Evolutionary conservation across 2,329 filamentous ascomycete species (phyloP).

Genomic region (Pseudogymnoascus sp.): DNA sequence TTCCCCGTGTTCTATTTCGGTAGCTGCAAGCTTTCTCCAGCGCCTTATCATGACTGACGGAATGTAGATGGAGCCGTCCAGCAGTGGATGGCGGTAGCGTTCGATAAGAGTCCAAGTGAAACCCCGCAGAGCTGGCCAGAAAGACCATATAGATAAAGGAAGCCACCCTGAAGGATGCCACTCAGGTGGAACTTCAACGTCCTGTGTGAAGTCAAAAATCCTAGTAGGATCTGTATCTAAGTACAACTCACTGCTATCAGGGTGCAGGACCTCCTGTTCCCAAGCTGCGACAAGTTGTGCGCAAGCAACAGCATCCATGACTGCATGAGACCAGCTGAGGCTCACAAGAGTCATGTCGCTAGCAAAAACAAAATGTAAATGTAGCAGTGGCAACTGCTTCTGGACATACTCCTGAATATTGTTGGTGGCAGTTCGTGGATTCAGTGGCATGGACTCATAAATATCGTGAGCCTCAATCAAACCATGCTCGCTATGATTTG

Average conservation of each 20-base stretch:
- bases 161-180: neutral
- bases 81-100: neutral
- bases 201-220: neutral
- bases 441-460: neutral
- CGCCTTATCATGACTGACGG: neutral
- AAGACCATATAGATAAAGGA: neutral
- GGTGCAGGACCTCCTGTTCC: neutral
- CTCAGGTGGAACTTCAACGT: neutral
- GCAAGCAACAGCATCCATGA: neutral
- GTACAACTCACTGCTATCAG: neutral
- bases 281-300: neutral
- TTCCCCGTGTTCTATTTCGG: neutral
- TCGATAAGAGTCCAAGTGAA: neutral
- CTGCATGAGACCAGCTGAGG: neutral
- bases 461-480: neutral
- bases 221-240: neutral
- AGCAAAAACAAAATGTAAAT: neutral
- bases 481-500: neutral
- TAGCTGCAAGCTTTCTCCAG: neutral
- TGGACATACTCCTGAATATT: neutral
- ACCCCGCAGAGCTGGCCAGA: neutral
- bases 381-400: neutral
- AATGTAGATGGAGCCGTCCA: neutral
- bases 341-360: neutral
- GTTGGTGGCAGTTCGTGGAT: neutral